Percentiles rank a stretch among this genome's conserved stretches.
Evolutionary conservation across 2,329 filamentous ascomycete genomes (phyloP).

Genomic region (Calonectria honghensis): DNA sequence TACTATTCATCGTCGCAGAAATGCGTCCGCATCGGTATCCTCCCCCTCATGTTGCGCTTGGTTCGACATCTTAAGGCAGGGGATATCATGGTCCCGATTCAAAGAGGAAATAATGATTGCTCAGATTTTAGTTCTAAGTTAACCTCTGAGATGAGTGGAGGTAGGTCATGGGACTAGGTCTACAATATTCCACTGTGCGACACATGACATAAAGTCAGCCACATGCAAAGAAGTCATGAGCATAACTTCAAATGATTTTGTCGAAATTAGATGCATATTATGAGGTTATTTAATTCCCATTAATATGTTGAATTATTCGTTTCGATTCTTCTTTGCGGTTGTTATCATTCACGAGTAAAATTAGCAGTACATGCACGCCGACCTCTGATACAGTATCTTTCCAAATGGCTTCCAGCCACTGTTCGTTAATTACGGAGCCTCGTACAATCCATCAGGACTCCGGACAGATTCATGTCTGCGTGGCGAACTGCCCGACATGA

Average conservation of each 20-base stretch:
- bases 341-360: neutral
- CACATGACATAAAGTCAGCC: too few relatives aligned
- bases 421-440: neutral
- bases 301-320: neutral
- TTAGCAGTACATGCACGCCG: neutral
- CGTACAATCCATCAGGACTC: neutral
- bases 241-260: neutral
- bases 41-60: neutral
- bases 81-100: neutral
- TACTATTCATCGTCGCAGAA: neutral
- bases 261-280: neutral
- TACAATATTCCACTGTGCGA: too few relatives aligned
- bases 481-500: neutral
- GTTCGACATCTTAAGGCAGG: neutral
- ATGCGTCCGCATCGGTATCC: neutral
- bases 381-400: neutral
- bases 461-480: neutral
- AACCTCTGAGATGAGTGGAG: too few relatives aligned
- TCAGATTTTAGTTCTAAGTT: too few relatives aligned
- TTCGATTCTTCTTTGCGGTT: neutral
- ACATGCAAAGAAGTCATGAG: too few relatives aligned
- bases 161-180: too few relatives aligned
- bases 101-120: neutral
- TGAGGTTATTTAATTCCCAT: neutral
- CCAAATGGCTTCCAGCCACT: neutral